These are phyloP conservation scores for Phlebopus sp. DNA, from an alignment of 1,284 basidiomycete species.

Conservation along the genomic window DNA sequence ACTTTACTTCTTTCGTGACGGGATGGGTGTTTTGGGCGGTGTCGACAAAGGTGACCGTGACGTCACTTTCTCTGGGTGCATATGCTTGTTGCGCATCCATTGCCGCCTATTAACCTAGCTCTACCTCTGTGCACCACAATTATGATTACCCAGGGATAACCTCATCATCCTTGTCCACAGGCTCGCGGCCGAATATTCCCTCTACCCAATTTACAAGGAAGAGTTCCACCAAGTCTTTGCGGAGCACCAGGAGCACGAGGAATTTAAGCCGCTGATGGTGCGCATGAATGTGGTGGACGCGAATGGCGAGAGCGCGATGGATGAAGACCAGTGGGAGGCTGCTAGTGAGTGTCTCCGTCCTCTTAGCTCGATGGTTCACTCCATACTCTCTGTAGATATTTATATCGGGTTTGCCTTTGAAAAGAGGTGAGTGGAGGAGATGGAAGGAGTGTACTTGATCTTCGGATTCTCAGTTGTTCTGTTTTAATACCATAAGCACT, in stretches of 20 bases:
- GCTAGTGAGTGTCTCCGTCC: conserved; percentile 67
- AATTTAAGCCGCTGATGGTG: conserved; percentile 77
- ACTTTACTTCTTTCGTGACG: conserved; percentile 1
- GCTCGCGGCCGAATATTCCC: conserved; percentile 80
- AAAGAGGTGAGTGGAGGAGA: conserved; percentile 46
- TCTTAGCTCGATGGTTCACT: conserved; percentile 5
- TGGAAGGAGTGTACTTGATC: background rate
- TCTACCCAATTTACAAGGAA: conserved; percentile 76
- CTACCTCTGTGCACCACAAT: too few relatives aligned
- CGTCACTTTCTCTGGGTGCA: too few relatives aligned
- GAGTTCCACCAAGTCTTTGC: conserved; percentile 87
- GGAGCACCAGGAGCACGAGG: conserved; percentile 72
- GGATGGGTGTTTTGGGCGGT: background rate
- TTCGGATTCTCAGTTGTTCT: conserved; percentile 2
- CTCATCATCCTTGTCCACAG: conserved; percentile 39
- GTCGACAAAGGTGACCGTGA: background rate
- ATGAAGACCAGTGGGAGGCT: conserved; percentile 93
- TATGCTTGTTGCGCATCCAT: too few relatives aligned
- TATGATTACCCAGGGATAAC: too few relatives aligned
- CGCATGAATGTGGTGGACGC: conserved; percentile 87
- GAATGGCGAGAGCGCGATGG: conserved; percentile 85
- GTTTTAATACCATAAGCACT: background rate
- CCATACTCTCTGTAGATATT: conserved; percentile 51
- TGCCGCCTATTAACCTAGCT: too few relatives aligned
- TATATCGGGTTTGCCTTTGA: conserved; percentile 84